Evolutionary conservation across 2,329 filamentous ascomycete genomes (phyloP).

Genomic region (Pestalotiopsis sp.): DNA sequence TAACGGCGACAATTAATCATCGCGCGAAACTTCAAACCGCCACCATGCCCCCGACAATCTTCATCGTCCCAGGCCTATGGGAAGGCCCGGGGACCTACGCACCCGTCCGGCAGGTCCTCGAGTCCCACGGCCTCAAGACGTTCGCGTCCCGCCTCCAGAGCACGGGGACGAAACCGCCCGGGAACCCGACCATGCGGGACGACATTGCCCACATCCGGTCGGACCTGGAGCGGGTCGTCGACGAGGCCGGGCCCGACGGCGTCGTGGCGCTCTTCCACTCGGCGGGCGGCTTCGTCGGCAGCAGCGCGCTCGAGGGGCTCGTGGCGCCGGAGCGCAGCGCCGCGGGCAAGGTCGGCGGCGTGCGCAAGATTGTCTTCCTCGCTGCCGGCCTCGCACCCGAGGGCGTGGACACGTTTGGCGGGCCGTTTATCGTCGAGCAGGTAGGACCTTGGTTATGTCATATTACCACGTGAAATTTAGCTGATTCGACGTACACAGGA

Average conservation of each 20-base stretch:
- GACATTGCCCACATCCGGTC: constrained; percentile 23
- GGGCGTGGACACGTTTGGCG: constrained; percentile 16
- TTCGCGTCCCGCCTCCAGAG: constrained; percentile 15
- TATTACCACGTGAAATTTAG: not conserved
- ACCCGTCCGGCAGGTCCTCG: constrained; percentile 14
- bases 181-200: constrained; percentile 22
- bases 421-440: constrained; percentile 21
- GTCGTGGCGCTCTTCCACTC: constrained; percentile 25
- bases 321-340: constrained; percentile 6
- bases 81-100: constrained; percentile 23
- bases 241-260: constrained; percentile 16
- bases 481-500: not conserved
- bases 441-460: constrained; percentile 10
- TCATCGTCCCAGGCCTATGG: constrained; percentile 28
- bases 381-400: constrained; percentile 20
- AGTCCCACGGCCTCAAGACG: constrained; percentile 9
- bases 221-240: constrained; percentile 18
- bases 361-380: constrained; percentile 24
- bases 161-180: constrained; percentile 22
- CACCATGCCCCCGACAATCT: constrained; percentile 16
- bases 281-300: constrained; percentile 23
- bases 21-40: too few species aligned
- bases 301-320: constrained; percentile 23
- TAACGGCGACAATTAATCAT: too few species aligned
- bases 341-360: constrained; percentile 19